Base-by-base conservation (phyloP, 2,329 filamentous ascomycete genomes). In the Diaporthe capsici region DNA sequence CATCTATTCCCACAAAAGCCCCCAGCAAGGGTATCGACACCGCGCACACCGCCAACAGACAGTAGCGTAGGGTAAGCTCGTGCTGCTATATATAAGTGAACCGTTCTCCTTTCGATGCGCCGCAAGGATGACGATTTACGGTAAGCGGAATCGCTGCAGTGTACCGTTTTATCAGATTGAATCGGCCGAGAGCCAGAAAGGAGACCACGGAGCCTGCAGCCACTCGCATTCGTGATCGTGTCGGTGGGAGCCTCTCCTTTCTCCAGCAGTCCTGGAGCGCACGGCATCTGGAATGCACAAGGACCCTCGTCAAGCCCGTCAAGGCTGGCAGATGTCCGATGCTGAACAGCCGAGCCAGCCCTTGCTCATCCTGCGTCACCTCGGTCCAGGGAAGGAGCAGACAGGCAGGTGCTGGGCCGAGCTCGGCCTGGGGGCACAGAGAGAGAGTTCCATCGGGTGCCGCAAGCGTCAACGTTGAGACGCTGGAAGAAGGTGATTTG, bases 361-460 rank as follows among this genome's bases (percentile, higher is more conserved):
- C 15, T 20, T 51, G 63, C 63, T 25, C 44, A 67, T 12, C 28
- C 37, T 7, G 42, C 44, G 47, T 39, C 44, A 34, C 63, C 31
- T 31, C 47, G 63, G 63, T 13, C 42, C 39, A 49, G 15, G 6
- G 42, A 44, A 42, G 25, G 25, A 15, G 4, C 42, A 65, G 25
- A n/a, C 12, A 28, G 55, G 37, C 51, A 31, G n/a, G 39, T 49
- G 39, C 22, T 60, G 55, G 55, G 60, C 61, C 61, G 61, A 65
- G 61, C 42, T 65, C 61, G 61, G 61, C 57, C 25, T n/a, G 42
- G 42, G 61, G 42, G 57, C 22, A 39, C 17, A 34, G 25, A 34
- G 10, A 20, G 61, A 47, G 60, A 4, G 61, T 65, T 67, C 42
- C 61, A 67, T 65, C 61, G 61, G 61, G 61, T 31, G 42, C 39